Evolutionary conservation across 2,329 filamentous ascomycete species (phyloP), one percentile per base, ranked within the genome.

Genomic region (Trichoderma harzianum): DNA sequence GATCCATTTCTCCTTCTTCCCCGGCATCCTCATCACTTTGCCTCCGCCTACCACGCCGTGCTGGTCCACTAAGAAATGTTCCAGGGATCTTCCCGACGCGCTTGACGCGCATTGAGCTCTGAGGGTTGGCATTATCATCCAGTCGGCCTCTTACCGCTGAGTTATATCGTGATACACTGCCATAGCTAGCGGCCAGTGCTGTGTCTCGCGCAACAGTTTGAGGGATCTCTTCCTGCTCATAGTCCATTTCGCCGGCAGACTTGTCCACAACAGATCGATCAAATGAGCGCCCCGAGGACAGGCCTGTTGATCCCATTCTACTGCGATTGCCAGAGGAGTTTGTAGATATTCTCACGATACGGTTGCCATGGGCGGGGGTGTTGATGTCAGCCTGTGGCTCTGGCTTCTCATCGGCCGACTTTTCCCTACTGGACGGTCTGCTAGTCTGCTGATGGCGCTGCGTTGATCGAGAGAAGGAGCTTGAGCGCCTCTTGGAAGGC

Each of bases 31-130:
- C 91, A 74, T 92, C 90, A 76, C 90, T 92, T 76, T 87, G 87
- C 72, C 89, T 84, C 74, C 90, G 86, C 73, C 92, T 87, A 30
- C 93, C 93, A 75, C 94, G 87, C 69, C 93, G 88, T 24, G 93
- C 92, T 32, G 93, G 93, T 1, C 92, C 93, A 75, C 92, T 94
- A 26, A 96, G 84, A 75, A 95, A 95, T 72, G 89, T 92, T 1
- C 93, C 93, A 3, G 91, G 89, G 8, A 92, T 85, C 80, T 93
- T 93, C 18, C 91, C 91, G 16, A 93, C 88, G 73, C 93, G 86
- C 82, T 95, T 95, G 72, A 95, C 85, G 6, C 93, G 88, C 85
- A 94, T 89, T 0, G 93, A 94, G 76, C 91, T 91, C 73, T 93
- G 92, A 2, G 89, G 83, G 16, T 88, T 90, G 39, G 83, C 82